These are phyloP conservation scores for Teunomyces cretensis DNA, from an alignment of 805 yeast species.

Conservation along the genomic window DNA sequence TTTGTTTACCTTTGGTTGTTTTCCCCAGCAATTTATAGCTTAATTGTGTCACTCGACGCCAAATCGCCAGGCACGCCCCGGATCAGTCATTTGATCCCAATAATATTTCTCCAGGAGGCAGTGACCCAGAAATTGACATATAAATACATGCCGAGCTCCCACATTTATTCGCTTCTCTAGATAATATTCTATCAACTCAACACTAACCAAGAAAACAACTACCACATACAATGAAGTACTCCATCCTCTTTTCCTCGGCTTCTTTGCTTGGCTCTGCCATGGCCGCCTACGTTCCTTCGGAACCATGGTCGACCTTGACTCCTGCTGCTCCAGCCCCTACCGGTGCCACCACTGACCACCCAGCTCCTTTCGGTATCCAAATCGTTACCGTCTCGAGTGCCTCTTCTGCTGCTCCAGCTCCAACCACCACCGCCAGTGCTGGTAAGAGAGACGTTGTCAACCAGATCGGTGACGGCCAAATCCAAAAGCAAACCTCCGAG, in stretches of 20 bases:
- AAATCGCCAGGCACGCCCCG: neutral
- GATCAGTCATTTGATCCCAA: neutral
- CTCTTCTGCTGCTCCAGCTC: constrained; percentile 27
- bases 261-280: constrained; percentile 48
- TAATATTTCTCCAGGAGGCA: neutral
- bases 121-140: neutral
- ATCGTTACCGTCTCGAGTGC: constrained; percentile 50
- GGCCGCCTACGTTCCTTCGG: constrained; percentile 47
- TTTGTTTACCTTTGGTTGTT: neutral
- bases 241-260: constrained; percentile 21
- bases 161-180: neutral
- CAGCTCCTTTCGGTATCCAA: constrained; percentile 65
- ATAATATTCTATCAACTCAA: constrained; percentile 2
- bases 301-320: constrained; percentile 32
- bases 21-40: constrained; percentile 3
- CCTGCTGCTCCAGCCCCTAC: constrained; percentile 27
- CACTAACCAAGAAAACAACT: neutral
- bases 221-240: constrained; percentile 18
- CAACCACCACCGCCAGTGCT: constrained; percentile 22
- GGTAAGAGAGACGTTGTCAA: constrained; percentile 13
- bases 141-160: neutral
- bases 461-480: constrained; percentile 56
- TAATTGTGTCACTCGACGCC: neutral
- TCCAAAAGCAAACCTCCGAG: constrained; percentile 44
- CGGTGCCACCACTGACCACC: constrained; percentile 49